Conservation (phyloP, 202 grass and related monocot species). For the Tripidium arundinaceum region DNA sequence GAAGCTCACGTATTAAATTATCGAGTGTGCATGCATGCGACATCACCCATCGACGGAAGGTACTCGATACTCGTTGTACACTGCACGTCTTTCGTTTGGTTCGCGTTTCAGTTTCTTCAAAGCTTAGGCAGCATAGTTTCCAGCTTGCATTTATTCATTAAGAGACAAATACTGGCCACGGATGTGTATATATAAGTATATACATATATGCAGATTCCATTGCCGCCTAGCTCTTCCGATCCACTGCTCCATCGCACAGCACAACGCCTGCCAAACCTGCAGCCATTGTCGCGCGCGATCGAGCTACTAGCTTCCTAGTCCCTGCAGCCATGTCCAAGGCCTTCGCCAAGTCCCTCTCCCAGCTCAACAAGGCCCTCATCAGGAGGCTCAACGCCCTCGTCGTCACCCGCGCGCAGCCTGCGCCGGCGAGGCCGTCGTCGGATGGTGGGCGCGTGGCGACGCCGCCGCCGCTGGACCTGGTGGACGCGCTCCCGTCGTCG, state of each 20-base stretch:
- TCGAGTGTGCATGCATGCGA: too few relatives aligned
- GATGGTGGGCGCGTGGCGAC: too few relatives aligned
- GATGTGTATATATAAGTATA: not conserved
- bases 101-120: not conserved
- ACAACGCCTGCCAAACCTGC: not conserved
- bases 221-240: not conserved
- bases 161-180: not conserved
- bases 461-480: too few relatives aligned
- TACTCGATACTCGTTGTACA: not conserved
- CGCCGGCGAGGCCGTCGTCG: not conserved
- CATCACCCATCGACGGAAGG: not conserved
- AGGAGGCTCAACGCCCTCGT: conserved; percentile 36
- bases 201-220: not conserved
- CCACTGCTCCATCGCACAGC: not conserved
- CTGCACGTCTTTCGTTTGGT: not conserved
- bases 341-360: conserved; percentile 42
- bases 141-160: not conserved
- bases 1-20: not conserved
- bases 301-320: not conserved
- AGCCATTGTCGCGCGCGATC: not conserved
- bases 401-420: conserved; percentile 7
- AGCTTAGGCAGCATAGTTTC: not conserved
- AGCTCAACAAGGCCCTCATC: conserved; percentile 45
- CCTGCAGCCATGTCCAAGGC: conserved; percentile 42
- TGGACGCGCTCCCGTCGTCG: conserved; percentile 18